Evolutionary conservation across 768 basidiomycete species (phyloP), one percentile per base, ranked within the genome.

Genomic region (Hemileccinum impolitum): DNA sequence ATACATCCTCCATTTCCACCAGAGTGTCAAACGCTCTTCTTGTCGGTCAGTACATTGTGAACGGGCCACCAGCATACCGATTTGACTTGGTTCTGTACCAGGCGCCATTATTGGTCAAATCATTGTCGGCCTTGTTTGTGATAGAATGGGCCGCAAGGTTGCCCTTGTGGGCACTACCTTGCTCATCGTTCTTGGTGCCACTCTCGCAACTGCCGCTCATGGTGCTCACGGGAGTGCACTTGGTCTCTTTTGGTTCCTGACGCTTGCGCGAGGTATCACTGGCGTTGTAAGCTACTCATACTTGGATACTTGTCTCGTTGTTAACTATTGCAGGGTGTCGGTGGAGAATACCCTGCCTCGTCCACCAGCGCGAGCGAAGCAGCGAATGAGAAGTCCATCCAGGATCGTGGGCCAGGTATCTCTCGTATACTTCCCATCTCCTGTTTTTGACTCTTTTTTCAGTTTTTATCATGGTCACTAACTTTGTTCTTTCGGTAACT

Each of bases 401-500:
- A 75, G 55, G 64, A 73, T 45, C 77, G 86, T 32, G 87, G 87
- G 1, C 82, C 83, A 54, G 70, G 81, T 81, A 56, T 25, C 43
- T 10, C 25, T 2, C 15, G 57, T 57, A n/a, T 47, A 50, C 15
- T 42, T 28, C 36, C 19, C 18, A n/a, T 43, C 38, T 47, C 39
- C 26, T 15, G 4, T 8, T 39, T 19, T 26, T 57, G 14, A 52
- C 39, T 18, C 39, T 21, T 31, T 47, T 48, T 30, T 21, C 49
- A 81, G 79, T 83, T 17, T 87, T 88, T 65, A 82, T 86, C 60
- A 78, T 89, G 77, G 85, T 86, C 50, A 87, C 84, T 13, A 87
- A 88, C 63, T 78, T 85, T 41, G 81, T 84, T 43, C 73, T 86
- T 45, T 77, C 74, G 55, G 84, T 85, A 58, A 49, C 74, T 65